Evolutionary conservation across 805 yeast genomes (phyloP).

Genomic region (Teunomyces tritomae): DNA sequence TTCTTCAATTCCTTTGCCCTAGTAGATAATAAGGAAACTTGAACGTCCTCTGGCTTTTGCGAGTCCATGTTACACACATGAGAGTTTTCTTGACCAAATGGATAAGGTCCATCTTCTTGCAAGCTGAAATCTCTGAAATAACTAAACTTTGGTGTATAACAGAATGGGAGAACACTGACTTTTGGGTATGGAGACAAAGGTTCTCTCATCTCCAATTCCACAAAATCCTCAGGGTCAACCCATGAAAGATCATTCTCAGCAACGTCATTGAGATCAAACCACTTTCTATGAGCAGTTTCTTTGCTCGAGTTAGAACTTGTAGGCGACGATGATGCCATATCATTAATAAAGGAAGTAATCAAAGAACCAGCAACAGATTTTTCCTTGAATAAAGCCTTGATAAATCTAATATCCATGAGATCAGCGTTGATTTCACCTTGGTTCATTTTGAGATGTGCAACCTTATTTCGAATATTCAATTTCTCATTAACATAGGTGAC

Average conservation of each 20-base stretch:
- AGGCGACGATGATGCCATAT: neutral
- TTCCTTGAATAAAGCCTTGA: slow-evolving; percentile 64
- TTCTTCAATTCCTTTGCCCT: slow-evolving; percentile 13
- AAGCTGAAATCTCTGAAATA: slow-evolving; percentile 54
- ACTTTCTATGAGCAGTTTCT: slow-evolving; percentile 8
- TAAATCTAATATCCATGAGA: slow-evolving; percentile 64
- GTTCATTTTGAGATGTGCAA: slow-evolving; percentile 57
- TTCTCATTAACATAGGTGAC: slow-evolving; percentile 38
- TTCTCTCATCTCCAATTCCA: slow-evolving; percentile 59
- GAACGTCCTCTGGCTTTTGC: slow-evolving; percentile 55
- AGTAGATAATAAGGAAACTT: slow-evolving; percentile 39
- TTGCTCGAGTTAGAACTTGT: neutral
- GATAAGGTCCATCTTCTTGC: slow-evolving; percentile 44
- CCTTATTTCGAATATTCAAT: slow-evolving; percentile 32
- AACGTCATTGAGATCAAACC: slow-evolving; percentile 24
- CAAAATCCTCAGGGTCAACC: slow-evolving; percentile 75
- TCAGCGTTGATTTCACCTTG: slow-evolving; percentile 68
- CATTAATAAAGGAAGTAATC: neutral
- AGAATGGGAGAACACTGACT: slow-evolving; percentile 45
- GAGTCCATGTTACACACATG: slow-evolving; percentile 64
- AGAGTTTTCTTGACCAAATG: slow-evolving; percentile 60
- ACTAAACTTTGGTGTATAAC: slow-evolving; percentile 56
- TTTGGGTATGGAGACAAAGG: slow-evolving; percentile 40
- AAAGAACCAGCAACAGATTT: slow-evolving; percentile 34
- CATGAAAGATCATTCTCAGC: slow-evolving; percentile 45